Evolutionary conservation across 768 basidiomycete species (phyloP).

Genomic region (Kwoniella botswanensis): DNA sequence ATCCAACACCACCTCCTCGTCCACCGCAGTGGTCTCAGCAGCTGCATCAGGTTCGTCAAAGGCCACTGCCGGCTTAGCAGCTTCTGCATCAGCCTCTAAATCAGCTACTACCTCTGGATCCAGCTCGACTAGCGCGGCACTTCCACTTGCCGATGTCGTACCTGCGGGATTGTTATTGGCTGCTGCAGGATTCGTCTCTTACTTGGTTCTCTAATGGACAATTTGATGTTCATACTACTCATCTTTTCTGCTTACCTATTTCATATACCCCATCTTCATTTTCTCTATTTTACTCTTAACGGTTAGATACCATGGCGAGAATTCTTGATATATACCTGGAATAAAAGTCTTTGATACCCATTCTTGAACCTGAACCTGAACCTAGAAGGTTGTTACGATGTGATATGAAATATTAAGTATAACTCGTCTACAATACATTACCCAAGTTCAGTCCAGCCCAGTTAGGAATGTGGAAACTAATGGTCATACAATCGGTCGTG

Average conservation of each 20-base stretch:
- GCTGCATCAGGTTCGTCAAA: background rate
- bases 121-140: slow-evolving; percentile 9
- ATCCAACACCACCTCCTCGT: slow-evolving; percentile 59
- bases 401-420: slow-evolving; percentile 17
- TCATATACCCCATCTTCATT: slow-evolving; percentile 10
- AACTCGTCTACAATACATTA: slow-evolving; percentile 2
- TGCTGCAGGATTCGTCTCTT: slow-evolving; percentile 32
- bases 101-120: background rate
- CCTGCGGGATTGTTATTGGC: slow-evolving; percentile 31
- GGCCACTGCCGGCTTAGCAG: slow-evolving; percentile 7
- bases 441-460: too few species aligned
- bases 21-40: slow-evolving; percentile 5
- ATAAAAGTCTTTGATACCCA: background rate
- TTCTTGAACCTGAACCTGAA: too few species aligned
- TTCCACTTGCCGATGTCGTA: slow-evolving; percentile 16
- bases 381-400: slow-evolving; percentile 4
- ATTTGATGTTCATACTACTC: background rate
- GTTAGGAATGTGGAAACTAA: too few species aligned
- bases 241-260: background rate
- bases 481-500: background rate
- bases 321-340: slow-evolving; percentile 1
- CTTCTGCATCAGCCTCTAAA: slow-evolving; percentile 16
- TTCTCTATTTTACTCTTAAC: slow-evolving; percentile 1
- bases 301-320: slow-evolving; percentile 7
- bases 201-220: slow-evolving; percentile 30